Base-by-base conservation (phyloP, 2,329 filamentous ascomycete species). In the Beauveria bassiana region DNA sequence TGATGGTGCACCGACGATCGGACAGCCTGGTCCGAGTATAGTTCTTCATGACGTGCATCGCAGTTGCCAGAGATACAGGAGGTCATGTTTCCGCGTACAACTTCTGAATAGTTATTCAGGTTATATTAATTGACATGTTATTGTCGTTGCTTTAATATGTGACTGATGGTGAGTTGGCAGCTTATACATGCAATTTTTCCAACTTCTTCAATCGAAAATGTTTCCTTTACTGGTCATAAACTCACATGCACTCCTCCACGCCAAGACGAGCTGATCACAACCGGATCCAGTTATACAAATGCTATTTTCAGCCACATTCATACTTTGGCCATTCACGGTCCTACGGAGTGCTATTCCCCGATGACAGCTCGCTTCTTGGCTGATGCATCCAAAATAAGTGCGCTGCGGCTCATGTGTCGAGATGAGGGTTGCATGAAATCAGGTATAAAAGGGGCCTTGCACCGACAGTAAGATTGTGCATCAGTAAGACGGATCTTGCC, bases 181-280 rank as follows among this genome's bases (percentile, higher is more conserved):
- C 34, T 38, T 38, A 1, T 38, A 16, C 34, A 5, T 38, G 34
- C 34, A 38, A 38, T 38, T 16, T 38, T 38, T 6, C 14, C 34
- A 38, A 38, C 34, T 38, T 38, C 34, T 38, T 5, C 14, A 5
- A 38, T 38, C 34, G 1, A 38, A 16, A 5, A 6, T 14, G 16
- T 16, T 38, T 16, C 34, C 34, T 16, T 5, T 2, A n/a, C 14
- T 34, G 20, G 22, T 28, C 18, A 12, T 20, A 20, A 3, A 40
- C 12, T 10, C 3, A 14, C 14, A 47, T 45, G 9, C n/a, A 45
- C 55, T 45, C 55, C 45, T 58, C 51, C 55, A 58, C 28, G 55
- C 55, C 55, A 58, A 58, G 55, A 58, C 52, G 55, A 49, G 55
- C 55, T 58, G 55, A 58, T 49, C 28, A 49, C 20, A 6, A 3